Base-by-base conservation (phyloP, 768 basidiomycete species). In the Collybia sp. region DNA sequence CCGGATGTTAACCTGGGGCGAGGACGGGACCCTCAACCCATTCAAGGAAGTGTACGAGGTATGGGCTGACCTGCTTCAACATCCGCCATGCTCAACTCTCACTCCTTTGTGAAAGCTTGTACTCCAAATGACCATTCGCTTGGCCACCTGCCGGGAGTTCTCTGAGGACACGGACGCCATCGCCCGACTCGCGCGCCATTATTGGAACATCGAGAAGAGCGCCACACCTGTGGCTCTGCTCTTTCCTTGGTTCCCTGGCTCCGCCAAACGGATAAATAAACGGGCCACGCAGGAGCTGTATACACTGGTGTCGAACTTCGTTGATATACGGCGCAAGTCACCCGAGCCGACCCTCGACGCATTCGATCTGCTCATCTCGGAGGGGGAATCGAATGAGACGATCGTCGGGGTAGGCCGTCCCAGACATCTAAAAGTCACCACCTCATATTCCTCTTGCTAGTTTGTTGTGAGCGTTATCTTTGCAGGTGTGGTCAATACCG, bases 221-320 rank as follows among this genome's bases (percentile, higher is more conserved):
- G 52, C 60, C 0, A 70, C 66, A 0, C 62, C 67, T 1, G 53
- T 55, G 1, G 55, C 62, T n/a, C 53, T 67, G 1, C 50, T 71
- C 2, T 54, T 71, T 2, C 69, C 70, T 0, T 70, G 66, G 67
- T 60, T 72, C 36, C 68, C 67, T 2, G 56, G 63, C 13, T 48
- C 46, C 8, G 58, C 64, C 1, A 64, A 62, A 42, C 60, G 53
- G 36, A 47, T 54, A 3, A 65, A 64, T 46, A 53, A 58, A 33
- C 49, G 55, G n/a, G 61, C 69, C 0, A 65, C 64, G 1, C 60
- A 46, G 15, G 62, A 52, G 0, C 53, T 72, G 0, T 70, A 53
- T 40, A 59, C 44, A 0, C 51, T 54, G 3, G 34, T 71, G 2
- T 42, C 53, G 4, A 43, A 53, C 1, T 64, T 60, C 42, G 61